Evolutionary conservation across 768 basidiomycete species (phyloP), one percentile per base, ranked within the genome.

Genomic region (Mycena latifolia): DNA sequence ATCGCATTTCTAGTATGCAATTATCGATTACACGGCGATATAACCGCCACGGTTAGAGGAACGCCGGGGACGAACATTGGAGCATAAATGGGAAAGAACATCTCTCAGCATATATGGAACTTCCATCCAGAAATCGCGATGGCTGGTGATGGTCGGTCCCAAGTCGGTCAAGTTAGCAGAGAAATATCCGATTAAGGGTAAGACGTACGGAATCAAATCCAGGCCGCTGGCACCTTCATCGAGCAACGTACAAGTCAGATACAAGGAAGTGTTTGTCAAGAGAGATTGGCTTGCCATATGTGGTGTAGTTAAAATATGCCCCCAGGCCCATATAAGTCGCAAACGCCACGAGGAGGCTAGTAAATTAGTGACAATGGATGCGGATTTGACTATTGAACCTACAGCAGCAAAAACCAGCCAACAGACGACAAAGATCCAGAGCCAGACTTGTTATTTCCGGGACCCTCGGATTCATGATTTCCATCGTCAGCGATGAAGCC

Each of bases 351-450:
- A 94, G 61, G 31, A 91, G 69, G n/a, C 89, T 92, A 43, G 52
- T 53, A 39, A 52, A 63, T 60, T 56, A 33, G 63, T 55, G n/a
- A 43, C 11, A 22, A 7, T 37, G 6, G 51, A 46, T 52, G 55
- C 10, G 31, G 22, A 61, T 18, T 28, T 48, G 18, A 29, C n/a
- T n/a, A 54, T n/a, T 28, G 33, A 54, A 77, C 92, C 76, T 76
- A 92, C 93, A 94, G 81, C 31, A 94, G 81, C 82, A 96, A 92
- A 81, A 96, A 95, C 86, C 92, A 95, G 4, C 93, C 91, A n/a
- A 96, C 80, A 24, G 69, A 25, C 91, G 92, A 76, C 89, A 93
- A 5, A 90, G 91, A 27, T 87, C 84, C 53, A 71, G 78, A 68
- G 83, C 78, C 45, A 78, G 65, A 66, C 56, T 71, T n/a, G 14